These are phyloP conservation scores for Phytophthora quininea DNA, from an alignment of 352 stramenopile species.

Conservation along the genomic window DNA sequence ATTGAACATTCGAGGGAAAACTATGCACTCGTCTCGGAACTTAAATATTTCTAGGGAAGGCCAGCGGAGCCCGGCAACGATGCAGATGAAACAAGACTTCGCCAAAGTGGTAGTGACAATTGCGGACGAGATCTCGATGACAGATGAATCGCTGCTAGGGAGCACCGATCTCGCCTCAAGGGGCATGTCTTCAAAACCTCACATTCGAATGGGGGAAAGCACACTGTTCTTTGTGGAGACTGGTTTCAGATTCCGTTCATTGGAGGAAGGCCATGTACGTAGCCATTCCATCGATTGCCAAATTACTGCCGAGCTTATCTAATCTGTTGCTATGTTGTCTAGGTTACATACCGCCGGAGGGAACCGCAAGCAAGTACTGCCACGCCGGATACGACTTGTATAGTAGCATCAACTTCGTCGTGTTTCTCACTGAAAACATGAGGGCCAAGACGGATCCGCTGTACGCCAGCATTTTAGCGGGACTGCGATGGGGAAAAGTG, in stretches of 20 bases:
- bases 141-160: constrained; percentile 18
- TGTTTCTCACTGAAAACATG: constrained; percentile 13
- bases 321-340: neutral
- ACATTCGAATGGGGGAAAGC: constrained; percentile 23
- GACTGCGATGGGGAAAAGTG: neutral
- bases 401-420: neutral
- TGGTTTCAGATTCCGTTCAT: constrained; percentile 27
- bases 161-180: constrained; percentile 1
- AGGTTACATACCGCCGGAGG: neutral
- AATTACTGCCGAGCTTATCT: neutral
- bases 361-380: neutral
- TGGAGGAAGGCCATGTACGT: constrained; percentile 16
- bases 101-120: constrained; percentile 11
- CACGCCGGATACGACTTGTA: neutral
- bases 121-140: constrained; percentile 30
- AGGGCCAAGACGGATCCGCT: neutral
- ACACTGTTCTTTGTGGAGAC: constrained; percentile 19
- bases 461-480: constrained; percentile 7
- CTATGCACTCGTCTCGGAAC: constrained; percentile 27
- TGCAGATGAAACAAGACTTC: constrained; percentile 16
- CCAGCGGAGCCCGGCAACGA: neutral
- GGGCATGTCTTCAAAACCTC: neutral
- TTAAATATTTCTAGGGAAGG: neutral
- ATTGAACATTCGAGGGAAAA: constrained; percentile 19
- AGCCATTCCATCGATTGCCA: neutral